These are phyloP conservation scores for Aspergillus terreus DNA, from an alignment of 2,329 filamentous ascomycete species.

Conservation along the genomic window DNA sequence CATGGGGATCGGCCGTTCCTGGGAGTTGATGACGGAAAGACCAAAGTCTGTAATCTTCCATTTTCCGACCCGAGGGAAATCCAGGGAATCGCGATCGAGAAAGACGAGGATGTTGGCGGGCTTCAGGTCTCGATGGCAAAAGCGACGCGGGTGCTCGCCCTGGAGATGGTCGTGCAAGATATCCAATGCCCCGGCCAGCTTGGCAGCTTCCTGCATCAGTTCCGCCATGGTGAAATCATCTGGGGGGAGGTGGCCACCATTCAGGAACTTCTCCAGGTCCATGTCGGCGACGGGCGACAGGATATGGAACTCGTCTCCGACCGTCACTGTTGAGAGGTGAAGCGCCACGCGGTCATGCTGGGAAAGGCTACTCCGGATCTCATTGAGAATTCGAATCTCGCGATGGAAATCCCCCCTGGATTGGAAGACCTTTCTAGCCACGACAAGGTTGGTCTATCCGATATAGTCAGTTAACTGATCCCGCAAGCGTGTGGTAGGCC, in stretches of 20 bases:
- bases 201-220: constrained; percentile 10
- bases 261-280: constrained; percentile 15
- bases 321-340: constrained; percentile 6
- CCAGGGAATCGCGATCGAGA: background rate
- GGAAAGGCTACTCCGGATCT: constrained; percentile 4
- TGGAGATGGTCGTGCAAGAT: constrained; percentile 9
- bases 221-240: background rate
- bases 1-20: background rate
- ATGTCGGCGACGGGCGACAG: constrained; percentile 13
- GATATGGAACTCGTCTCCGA: constrained; percentile 13
- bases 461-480: too few relatives aligned
- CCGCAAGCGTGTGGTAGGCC: too few relatives aligned
- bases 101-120: constrained; percentile 22
- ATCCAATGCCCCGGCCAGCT: constrained; percentile 12
- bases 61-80: constrained; percentile 10
- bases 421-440: constrained; percentile 12
- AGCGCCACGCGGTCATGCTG: constrained; percentile 10
- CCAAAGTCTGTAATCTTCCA: constrained; percentile 26
- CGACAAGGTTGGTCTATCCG: constrained; percentile 1
- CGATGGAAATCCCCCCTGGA: constrained; percentile 6
- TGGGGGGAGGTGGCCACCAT: background rate
- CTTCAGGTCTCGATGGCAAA: constrained; percentile 19
- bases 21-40: constrained; percentile 10
- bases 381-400: constrained; percentile 8
- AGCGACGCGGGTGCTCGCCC: constrained; percentile 1